Conservation (phyloP, 2,329 filamentous ascomycete genomes). For the Penicillium sp. region DNA sequence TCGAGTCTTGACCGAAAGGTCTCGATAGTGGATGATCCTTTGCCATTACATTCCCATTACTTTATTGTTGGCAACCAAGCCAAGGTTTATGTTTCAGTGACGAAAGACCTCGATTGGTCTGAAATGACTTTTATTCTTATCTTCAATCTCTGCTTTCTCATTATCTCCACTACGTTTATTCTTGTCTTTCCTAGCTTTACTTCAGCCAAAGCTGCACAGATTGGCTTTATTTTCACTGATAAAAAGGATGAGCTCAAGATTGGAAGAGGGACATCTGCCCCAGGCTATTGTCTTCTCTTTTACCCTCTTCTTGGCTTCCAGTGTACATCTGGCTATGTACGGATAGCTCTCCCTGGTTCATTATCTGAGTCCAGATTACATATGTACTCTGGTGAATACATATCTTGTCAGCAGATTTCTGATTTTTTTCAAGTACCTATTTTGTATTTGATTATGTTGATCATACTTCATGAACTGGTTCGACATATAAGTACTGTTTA, state of each 20-base stretch:
- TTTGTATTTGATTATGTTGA: conserved; percentile 8
- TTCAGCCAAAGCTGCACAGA: conserved; percentile 1
- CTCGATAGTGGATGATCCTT: not conserved
- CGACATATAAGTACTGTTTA: not conserved
- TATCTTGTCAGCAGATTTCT: conserved; percentile 12
- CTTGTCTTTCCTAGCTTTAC: not conserved
- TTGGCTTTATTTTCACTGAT: conserved; percentile 6
- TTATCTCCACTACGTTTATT: conserved; percentile 1
- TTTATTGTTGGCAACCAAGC: conserved; percentile 10
- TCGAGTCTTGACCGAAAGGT: not conserved
- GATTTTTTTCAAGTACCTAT: conserved; percentile 1
- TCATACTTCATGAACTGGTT: not conserved
- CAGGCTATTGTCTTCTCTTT: conserved; percentile 1
- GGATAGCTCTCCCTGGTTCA: conserved; percentile 7
- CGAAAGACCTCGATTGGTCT: conserved; percentile 25
- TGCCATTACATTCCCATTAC: conserved; percentile 13
- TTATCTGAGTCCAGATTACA: conserved; percentile 3
- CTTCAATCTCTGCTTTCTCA: conserved; percentile 1
- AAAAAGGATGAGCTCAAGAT: conserved; percentile 3
- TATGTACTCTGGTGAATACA: conserved; percentile 19
- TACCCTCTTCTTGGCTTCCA: conserved; percentile 13
- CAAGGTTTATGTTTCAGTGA: conserved; percentile 15
- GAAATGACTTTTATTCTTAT: conserved; percentile 22
- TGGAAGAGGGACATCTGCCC: not conserved
- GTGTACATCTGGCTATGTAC: conserved; percentile 29